Evolutionary conservation across 495 filamentous ascomycete species (phyloP).

Genomic region (Talaromyces thailandensis): DNA sequence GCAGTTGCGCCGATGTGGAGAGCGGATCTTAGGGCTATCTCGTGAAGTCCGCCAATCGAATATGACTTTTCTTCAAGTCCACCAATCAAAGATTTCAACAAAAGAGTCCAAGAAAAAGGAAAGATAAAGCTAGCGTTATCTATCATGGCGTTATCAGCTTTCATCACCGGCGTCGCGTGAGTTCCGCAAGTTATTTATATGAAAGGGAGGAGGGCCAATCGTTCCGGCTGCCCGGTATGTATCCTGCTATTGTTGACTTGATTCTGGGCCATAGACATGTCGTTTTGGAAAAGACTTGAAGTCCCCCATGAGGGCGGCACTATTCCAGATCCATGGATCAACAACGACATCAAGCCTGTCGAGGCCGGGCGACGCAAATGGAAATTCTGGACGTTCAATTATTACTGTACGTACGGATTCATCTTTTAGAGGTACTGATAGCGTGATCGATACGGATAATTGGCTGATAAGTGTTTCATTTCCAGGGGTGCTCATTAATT

Average conservation of each 20-base stretch:
- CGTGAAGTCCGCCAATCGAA: slow-evolving; percentile 4
- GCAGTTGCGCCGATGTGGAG: neutral
- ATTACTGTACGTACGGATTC: slow-evolving; percentile 14
- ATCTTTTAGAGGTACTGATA: neutral
- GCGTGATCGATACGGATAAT: neutral
- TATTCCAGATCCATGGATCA: slow-evolving; percentile 15
- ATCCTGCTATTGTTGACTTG: neutral
- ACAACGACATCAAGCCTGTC: slow-evolving; percentile 21
- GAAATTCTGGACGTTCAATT: slow-evolving; percentile 19
- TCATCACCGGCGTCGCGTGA: neutral
- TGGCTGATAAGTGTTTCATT: neutral
- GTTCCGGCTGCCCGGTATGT: neutral
- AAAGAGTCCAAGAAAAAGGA: neutral
- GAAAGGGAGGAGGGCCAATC: neutral
- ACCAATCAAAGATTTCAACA: neutral
- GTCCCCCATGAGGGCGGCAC: slow-evolving; percentile 12
- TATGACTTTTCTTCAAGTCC: neutral
- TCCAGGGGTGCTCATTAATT: slow-evolving; percentile 15
- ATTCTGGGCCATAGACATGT: neutral
- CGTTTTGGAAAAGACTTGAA: slow-evolving; percentile 9
- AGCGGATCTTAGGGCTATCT: neutral
- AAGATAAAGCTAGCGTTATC: neutral
- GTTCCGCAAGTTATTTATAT: neutral
- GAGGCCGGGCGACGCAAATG: slow-evolving; percentile 15
- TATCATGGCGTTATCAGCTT: neutral